Evolutionary conservation across 139 green algal genomes (phyloP), one percentile per base, ranked within the genome.

Genomic region (Pseudopediastrum boryanum): DNA sequence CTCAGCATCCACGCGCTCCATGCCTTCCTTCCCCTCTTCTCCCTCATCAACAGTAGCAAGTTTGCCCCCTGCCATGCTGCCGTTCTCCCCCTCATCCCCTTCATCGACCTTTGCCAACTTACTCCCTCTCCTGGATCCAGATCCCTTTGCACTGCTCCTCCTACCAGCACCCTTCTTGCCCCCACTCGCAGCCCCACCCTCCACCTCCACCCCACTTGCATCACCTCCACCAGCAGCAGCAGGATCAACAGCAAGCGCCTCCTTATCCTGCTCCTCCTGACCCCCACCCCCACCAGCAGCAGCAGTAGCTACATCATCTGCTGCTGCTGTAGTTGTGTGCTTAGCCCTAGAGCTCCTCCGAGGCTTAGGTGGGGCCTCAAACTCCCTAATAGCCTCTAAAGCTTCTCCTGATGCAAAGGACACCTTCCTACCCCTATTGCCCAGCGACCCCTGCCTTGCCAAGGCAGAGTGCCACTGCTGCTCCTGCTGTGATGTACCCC

Each of bases 11-110:
- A 66, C 58, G 31, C 5, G 19, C 4, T 4, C 36, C 31, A 25
- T 21, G 36, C 21, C 39, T 31, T 48, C 36, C 62, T 6, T 42
- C 21, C 23, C 41, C 68, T 33, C 68, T 46, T 31, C 69, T 50
- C 0, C 33, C 61, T 50, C 62, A 50, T 35, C 64, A 51, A 50
- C 69, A 46, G 48, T 51, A 77, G 70, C 70, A 58, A 52, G 38
- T 2, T 42, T 38, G 4, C 36, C 44, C 25, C 35, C n/a, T n/a
- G n/a, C n/a, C n/a, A n/a, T 75, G 29, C 68, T 19, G 21, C 4
- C 68, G 9, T 74, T 74, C 3, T n/a, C n/a, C n/a, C n/a, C n/a
- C n/a, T n/a, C n/a, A 29, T 9, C 66, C 56, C 8, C 44, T 63
- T 72, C 35, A 41, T 1, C 64, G 21, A 13, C 36, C 23, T n/a